A percentile compares a stretch with the other conserved stretches of the same genome.
These are phyloP conservation scores for Mycena amicta DNA, from an alignment of 768 basidiomycete species.

Conservation along the genomic window DNA sequence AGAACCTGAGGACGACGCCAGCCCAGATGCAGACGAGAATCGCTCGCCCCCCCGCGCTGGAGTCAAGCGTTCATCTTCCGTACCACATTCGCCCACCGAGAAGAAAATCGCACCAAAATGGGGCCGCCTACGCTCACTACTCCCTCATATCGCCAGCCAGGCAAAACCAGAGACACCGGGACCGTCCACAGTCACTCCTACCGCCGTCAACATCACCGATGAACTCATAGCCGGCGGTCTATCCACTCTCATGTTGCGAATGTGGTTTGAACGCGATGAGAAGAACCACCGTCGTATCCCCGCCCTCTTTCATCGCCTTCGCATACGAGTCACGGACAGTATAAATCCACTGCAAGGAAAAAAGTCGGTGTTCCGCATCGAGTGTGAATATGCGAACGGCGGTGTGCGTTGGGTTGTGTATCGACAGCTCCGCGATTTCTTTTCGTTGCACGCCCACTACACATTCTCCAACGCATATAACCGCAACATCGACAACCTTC, in stretches of 20 bases:
- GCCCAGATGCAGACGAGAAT: conserved; percentile 9
- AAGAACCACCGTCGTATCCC: conserved; percentile 82
- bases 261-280: conserved; percentile 90
- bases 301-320: conserved; percentile 73
- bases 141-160: conserved; percentile 56
- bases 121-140: conserved; percentile 64
- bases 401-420: conserved; percentile 94
- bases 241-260: conserved; percentile 72
- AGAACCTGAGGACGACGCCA: neutral
- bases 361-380: conserved; percentile 86
- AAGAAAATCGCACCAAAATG: conserved; percentile 47
- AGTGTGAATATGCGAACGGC: conserved; percentile 96
- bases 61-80: conserved; percentile 24
- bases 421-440: conserved; percentile 88
- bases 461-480: conserved; percentile 80
- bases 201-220: conserved; percentile 74
- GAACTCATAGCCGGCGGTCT: conserved; percentile 82
- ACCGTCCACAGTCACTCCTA: conserved; percentile 53
- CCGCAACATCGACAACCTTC: conserved; percentile 72
- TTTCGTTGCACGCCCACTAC: conserved; percentile 89
- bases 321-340: conserved; percentile 85
- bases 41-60: conserved; percentile 3
- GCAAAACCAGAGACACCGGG: conserved; percentile 35
- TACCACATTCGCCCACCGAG: conserved; percentile 32
- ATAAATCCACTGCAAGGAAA: conserved; percentile 75